Conservation (phyloP, 352 stramenopile species). For the Blastocystis sp. region DNA sequence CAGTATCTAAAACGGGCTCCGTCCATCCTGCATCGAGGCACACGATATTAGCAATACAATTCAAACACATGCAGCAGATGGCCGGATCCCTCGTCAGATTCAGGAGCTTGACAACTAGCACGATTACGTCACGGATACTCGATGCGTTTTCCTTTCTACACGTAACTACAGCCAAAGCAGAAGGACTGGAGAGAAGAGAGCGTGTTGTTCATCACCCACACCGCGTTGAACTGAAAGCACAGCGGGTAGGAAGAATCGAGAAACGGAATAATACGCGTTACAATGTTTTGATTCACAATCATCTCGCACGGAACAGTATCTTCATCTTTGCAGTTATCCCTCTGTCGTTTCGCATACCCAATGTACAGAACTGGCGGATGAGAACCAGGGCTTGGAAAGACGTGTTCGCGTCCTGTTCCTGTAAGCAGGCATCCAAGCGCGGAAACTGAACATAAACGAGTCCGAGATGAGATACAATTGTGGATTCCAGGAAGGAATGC, state of each 20-base stretch:
- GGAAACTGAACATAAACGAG: constrained; percentile 9
- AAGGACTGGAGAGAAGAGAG: background rate
- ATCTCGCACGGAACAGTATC: background rate
- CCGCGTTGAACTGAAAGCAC: constrained; percentile 28
- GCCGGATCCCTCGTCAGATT: background rate
- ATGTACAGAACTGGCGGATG: background rate
- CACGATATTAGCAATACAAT: constrained; percentile 9
- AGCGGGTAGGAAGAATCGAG: background rate
- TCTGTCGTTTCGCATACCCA: background rate
- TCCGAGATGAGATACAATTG: background rate
- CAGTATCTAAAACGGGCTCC: background rate
- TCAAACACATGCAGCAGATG: background rate
- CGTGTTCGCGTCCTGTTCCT: background rate
- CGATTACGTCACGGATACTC: background rate
- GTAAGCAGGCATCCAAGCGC: background rate
- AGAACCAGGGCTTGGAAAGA: background rate
- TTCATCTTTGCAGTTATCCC: background rate
- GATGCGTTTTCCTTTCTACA: background rate
- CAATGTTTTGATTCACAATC: background rate
- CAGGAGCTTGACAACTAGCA: background rate
- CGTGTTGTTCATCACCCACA: constrained; percentile 27
- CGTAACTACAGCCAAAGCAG: background rate
- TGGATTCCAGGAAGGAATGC: background rate
- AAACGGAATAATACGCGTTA: constrained; percentile 9
- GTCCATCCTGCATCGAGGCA: background rate